phyloP scores from a whole-genome alignment of 108 stramenopile genomes.

The Ochromonas danica region DNA sequence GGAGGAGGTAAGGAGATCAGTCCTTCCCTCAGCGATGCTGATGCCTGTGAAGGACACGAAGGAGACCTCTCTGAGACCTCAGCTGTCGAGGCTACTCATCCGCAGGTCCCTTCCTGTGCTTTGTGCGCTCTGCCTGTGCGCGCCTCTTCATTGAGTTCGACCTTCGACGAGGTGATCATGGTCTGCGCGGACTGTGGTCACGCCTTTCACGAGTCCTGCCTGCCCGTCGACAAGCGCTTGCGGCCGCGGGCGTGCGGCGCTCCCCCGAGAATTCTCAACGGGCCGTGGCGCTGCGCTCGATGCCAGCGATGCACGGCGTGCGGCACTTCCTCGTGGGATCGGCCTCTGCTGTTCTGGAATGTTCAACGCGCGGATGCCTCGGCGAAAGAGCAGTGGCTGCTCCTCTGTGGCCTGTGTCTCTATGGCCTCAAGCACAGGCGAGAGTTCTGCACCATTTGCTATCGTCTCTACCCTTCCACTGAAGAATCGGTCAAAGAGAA shows the following conservation, averaged over 20 bases:
- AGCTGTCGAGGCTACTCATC: no score
- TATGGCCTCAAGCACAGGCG: not conserved
- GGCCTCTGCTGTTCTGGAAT: not conserved
- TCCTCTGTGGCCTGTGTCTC: slow-evolving; percentile 11
- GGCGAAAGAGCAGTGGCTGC: not conserved
- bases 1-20: no score
- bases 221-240: not conserved
- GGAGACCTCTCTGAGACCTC: no score
- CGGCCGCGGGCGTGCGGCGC: no score
- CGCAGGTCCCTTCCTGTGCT: not conserved
- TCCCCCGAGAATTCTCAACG: not conserved
- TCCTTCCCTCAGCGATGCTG: no score
- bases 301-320: not conserved
- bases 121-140: not conserved
- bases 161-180: not conserved
- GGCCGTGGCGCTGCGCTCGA: no score
- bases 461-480: not conserved
- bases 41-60: no score
- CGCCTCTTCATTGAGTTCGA: not conserved
- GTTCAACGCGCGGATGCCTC: not conserved
- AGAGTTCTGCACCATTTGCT: not conserved
- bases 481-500: not conserved
- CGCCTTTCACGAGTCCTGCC: not conserved
- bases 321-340: not conserved
- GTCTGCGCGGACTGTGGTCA: not conserved